Base-by-base conservation (phyloP, 108 stramenopile species). In the Fistulifera pelliculosa region DNA sequence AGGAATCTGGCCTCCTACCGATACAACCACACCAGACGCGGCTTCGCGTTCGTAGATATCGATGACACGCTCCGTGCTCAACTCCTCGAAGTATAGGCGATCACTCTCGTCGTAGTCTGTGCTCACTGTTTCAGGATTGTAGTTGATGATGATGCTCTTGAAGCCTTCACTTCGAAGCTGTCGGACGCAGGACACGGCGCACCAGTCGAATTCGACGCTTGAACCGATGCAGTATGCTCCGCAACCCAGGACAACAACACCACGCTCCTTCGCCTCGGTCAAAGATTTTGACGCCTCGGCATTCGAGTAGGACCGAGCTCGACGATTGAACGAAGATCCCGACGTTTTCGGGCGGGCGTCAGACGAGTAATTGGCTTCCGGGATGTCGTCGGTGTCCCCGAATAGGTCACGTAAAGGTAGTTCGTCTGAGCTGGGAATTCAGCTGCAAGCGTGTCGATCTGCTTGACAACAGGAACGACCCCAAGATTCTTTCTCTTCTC, bases 141-240 rank as follows among this genome's bases (percentile, higher is more conserved):
- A 99, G 77, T 99, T 99, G 56, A 99, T 85, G 17, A 99, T 96
- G 67, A 97, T 97, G 43, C 94, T 93, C 74, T 94, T 93, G 85
- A 90, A 83, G 1, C 97, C 98, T 76, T 93, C 90, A 41, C 75
- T 80, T 17, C 97, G 83, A 43, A 98, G 60, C 58, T 96, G 93
- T 42, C 99, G 87, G 18, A 98, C 91, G 49, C 90, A 88, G 23
- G 90, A 93, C 3, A 99, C 98, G 56, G 97, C 99, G 64, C 98
- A 99, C 99, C 99, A 99, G 73, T 99, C 99, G 60, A 99, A 99
- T 73, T 99, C 99, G 16, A 99, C 96, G 69, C 83, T 86, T 27
- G 88, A 91, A 18, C 99, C 99, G 70, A 99, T 99, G 69, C 96
- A 94, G 76, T 99, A 99, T 7, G 99, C 93, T 43, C 99, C 99